phyloP scores from a whole-genome alignment of 2,329 filamentous ascomycete species.

The Septoria linicola region DNA sequence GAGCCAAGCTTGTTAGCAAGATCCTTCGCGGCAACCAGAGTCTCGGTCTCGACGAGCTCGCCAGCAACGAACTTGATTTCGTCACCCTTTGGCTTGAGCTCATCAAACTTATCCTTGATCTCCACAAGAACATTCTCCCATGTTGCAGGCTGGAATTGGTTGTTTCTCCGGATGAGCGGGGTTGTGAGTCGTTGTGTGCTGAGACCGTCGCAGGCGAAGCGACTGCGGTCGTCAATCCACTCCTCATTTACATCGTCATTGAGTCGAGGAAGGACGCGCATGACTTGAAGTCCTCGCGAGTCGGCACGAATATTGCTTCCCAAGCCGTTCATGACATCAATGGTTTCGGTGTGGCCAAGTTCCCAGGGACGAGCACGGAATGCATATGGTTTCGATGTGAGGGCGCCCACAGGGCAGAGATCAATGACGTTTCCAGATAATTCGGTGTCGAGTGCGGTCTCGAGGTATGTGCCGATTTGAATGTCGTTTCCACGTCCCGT shows the following conservation, averaged over 20 bases:
- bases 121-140: constrained; percentile 96
- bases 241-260: constrained; percentile 99
- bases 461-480: constrained; percentile 96
- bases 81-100: constrained; percentile 78
- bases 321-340: constrained; percentile 89
- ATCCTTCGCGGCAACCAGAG: constrained; percentile 94
- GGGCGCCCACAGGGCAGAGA: constrained; percentile 92
- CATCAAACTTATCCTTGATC: constrained; percentile 76
- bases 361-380: constrained; percentile 98
- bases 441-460: constrained; percentile 89
- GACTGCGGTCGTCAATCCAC: constrained; percentile 98
- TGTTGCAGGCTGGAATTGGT: constrained; percentile 86
- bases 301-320: constrained; percentile 95
- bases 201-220: constrained; percentile 93
- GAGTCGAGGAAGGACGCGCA: constrained; percentile 86
- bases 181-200: constrained; percentile 95
- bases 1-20: constrained; percentile 94
- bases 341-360: constrained; percentile 89
- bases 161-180: constrained; percentile 81
- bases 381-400: constrained; percentile 96
- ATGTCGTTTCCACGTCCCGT: constrained; percentile 94
- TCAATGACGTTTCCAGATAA: constrained; percentile 97
- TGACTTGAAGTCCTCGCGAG: constrained; percentile 88
- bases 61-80: constrained; percentile 96
- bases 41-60: constrained; percentile 86